phyloP scores from a whole-genome alignment of 225 moss, liverwort and hornwort genomes.

The Thuidium tamariscinum region DNA sequence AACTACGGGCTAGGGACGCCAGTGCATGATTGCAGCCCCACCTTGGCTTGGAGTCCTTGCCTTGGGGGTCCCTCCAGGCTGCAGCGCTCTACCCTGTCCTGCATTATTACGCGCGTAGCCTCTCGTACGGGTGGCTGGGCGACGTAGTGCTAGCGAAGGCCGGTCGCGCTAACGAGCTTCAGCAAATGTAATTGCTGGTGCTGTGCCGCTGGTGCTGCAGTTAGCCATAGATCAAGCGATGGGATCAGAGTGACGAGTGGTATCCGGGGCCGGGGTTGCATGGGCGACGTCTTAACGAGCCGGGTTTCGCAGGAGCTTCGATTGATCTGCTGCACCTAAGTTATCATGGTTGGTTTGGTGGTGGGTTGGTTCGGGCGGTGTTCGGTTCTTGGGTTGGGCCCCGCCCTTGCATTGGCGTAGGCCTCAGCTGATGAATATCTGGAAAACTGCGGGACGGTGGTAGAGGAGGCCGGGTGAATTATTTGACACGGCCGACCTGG shows the following conservation, averaged over 20 bases:
- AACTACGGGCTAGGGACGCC: background rate
- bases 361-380: background rate
- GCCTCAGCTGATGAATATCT: background rate
- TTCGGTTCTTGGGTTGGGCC: constrained; percentile 16
- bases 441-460: background rate
- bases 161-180: background rate
- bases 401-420: background rate
- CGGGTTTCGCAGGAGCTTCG: background rate
- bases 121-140: background rate
- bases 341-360: background rate
- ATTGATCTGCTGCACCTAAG: background rate
- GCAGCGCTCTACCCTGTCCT: background rate
- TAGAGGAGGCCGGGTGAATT: background rate
- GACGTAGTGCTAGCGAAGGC: background rate
- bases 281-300: background rate
- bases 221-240: background rate
- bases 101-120: background rate
- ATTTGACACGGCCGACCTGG: background rate
- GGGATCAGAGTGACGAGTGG: background rate
- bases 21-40: constrained; percentile 13
- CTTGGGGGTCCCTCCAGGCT: background rate
- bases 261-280: background rate
- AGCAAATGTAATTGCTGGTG: background rate
- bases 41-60: background rate
- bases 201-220: background rate